Evolutionary conservation across 2,329 filamentous ascomycete genomes (phyloP).

Genomic region (Lachnellula occidentalis): DNA sequence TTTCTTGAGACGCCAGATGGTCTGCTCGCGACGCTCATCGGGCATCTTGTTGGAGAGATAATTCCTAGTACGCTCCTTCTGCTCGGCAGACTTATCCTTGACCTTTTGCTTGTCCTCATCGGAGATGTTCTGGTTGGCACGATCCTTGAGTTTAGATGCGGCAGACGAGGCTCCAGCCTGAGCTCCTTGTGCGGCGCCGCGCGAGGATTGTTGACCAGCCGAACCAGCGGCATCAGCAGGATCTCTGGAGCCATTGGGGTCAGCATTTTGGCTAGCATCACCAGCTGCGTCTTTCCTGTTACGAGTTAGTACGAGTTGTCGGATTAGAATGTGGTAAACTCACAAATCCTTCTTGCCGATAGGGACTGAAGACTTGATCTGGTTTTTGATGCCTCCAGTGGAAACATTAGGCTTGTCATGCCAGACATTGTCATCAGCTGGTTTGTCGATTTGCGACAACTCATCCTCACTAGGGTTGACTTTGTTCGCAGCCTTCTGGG

Average conservation of each 20-base stretch:
- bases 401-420: slow-evolving; percentile 78
- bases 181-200: slow-evolving; percentile 40
- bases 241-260: slow-evolving; percentile 50
- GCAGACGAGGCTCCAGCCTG: slow-evolving; percentile 37
- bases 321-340: not conserved
- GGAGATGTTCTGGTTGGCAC: slow-evolving; percentile 56
- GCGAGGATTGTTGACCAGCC: slow-evolving; percentile 41
- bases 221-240: slow-evolving; percentile 46
- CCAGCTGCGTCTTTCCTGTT: slow-evolving; percentile 52
- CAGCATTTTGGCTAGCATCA: slow-evolving; percentile 51
- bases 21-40: slow-evolving; percentile 86
- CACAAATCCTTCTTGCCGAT: not conserved
- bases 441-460: slow-evolving; percentile 70
- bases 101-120: slow-evolving; percentile 52
- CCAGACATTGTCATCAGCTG: slow-evolving; percentile 90
- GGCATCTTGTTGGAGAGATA: slow-evolving; percentile 87
- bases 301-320: slow-evolving; percentile 34
- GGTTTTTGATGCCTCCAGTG: slow-evolving; percentile 61
- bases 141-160: slow-evolving; percentile 44
- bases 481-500: slow-evolving; percentile 67
- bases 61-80: slow-evolving; percentile 53
- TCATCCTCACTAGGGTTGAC: slow-evolving; percentile 75
- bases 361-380: slow-evolving; percentile 48
- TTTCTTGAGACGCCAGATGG: slow-evolving; percentile 91
- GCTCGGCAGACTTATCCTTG: slow-evolving; percentile 45